Conservation (phyloP, 2,329 filamentous ascomycete species). For the Penicillium capsulatum region DNA sequence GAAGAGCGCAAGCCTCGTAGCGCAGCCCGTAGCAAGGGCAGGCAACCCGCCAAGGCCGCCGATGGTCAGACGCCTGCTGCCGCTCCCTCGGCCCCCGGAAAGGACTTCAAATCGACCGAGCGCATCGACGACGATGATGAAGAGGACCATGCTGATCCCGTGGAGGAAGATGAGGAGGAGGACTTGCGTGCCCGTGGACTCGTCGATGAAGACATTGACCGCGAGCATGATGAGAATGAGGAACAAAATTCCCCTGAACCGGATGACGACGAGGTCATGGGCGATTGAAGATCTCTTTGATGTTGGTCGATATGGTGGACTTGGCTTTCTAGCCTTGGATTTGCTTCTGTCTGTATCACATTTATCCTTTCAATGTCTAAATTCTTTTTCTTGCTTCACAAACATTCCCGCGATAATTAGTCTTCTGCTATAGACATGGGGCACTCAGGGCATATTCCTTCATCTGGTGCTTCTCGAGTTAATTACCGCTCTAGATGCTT, state of each 20-base stretch:
- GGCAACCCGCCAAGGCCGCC: constrained; percentile 23
- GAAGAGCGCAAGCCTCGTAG: constrained; percentile 58
- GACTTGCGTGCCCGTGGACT: constrained; percentile 36
- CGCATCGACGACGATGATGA: constrained; percentile 44
- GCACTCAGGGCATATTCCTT: too few species aligned
- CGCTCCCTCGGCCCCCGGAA: constrained; percentile 12
- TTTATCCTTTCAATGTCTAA: constrained; percentile 14
- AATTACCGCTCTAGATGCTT: too few species aligned
- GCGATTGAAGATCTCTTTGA: constrained; percentile 37
- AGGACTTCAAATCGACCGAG: constrained; percentile 37
- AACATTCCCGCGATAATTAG: not conserved
- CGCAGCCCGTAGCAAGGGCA: constrained; percentile 32
- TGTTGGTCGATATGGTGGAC: too few species aligned
- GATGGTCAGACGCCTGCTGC: constrained; percentile 13
- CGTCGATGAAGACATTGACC: constrained; percentile 40
- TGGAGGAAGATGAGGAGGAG: constrained; percentile 43
- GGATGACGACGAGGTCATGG: constrained; percentile 43
- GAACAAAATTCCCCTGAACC: constrained; percentile 28
- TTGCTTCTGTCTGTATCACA: constrained; percentile 8
- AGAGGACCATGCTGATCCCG: constrained; percentile 30
- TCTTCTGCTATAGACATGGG: too few species aligned
- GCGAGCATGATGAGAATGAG: constrained; percentile 28
- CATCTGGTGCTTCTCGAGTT: too few species aligned
- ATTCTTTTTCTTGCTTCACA: constrained; percentile 5
- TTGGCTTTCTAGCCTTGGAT: constrained; percentile 10